These are phyloP conservation scores for Durusdinium trenchii DNA, from an alignment of 73 alveolate species.

Conservation along the genomic window DNA sequence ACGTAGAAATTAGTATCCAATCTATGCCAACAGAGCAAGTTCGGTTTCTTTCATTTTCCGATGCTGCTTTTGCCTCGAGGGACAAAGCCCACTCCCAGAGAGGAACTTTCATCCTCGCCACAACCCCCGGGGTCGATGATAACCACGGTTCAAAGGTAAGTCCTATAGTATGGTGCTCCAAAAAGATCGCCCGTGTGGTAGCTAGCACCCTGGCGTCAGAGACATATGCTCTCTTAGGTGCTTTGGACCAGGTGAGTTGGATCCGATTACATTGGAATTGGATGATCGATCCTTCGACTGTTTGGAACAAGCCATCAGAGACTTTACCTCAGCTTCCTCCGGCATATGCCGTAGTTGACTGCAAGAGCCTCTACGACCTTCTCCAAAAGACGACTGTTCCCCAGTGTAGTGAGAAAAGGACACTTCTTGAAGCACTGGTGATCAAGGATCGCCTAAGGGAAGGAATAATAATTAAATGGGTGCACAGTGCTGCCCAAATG, in stretches of 20 bases:
- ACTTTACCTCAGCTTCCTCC: not conserved
- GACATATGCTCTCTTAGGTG: slow-evolving; percentile 7
- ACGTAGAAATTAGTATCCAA: too few species aligned
- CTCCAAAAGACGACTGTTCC: not conserved
- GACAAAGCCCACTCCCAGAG: not conserved
- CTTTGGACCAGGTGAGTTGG: not conserved
- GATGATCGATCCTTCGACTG: not conserved
- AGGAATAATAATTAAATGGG: not conserved
- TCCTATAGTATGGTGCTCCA: not conserved
- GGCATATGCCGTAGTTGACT: not conserved
- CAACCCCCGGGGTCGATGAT: not conserved
- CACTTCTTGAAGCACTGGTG: not conserved
- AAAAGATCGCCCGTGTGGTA: not conserved
- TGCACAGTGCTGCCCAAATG: not conserved
- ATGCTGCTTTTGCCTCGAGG: not conserved
- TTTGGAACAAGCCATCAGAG: not conserved
- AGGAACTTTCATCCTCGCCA: not conserved
- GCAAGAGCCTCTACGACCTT: not conserved
- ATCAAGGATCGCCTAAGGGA: not conserved
- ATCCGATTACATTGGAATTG: not conserved
- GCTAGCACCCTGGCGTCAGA: slow-evolving; percentile 30
- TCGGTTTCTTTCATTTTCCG: not conserved
- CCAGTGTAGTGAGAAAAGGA: not conserved
- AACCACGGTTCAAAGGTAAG: not conserved
- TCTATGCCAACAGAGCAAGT: not conserved